Base-by-base conservation (phyloP, 2,329 filamentous ascomycete genomes). In the Apiospora malaysiana region DNA sequence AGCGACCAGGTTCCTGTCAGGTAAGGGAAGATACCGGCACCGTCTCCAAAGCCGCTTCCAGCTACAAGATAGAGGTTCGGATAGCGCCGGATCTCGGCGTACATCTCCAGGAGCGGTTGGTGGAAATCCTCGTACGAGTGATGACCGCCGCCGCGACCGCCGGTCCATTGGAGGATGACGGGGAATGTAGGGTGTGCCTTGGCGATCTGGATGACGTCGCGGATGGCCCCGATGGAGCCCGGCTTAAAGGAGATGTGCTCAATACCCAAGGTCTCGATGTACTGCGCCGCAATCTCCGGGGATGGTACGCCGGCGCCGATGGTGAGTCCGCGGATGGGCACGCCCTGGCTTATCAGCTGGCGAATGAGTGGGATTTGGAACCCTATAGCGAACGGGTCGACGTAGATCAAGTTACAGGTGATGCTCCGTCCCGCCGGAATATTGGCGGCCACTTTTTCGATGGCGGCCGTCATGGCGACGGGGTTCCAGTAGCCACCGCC, bases 41-140 rank as follows among this genome's bases (percentile, higher is more conserved):
- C 89, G 70, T 93, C 93, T 80, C 95, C 95, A 78, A 97, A 97
- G 47, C 95, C 95, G 85, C 93, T 96, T 69, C 95, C 95, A 66
- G 94, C 95, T 71, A 97, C 90, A 12, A 98, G 86, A 72, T 97
- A 92, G 73, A 98, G 91, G 83, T 98, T 98, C 75, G 92, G 88
- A 74, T 92, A 92, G 79, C 93, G 90, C 79, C 95, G 90, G 74
- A 98, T 94, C 70, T 94, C 91, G 75, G 91, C 89, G 81, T 98
- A 98, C 93, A 97, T 97, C 77, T 94, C 91, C 8, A 97, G 85
- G 56, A 97, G 92, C 6, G 94, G 95, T 78, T 95, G 91, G 82
- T 97, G 95, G 87, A 97, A 97, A 81, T 97, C 95, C 81, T 97
- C 95, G 73, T 91, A 97, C 0, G 94, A 97, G 84, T 98, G 95